phyloP scores from a whole-genome alignment of 345 rosid species.

The Triadica sebifera region DNA sequence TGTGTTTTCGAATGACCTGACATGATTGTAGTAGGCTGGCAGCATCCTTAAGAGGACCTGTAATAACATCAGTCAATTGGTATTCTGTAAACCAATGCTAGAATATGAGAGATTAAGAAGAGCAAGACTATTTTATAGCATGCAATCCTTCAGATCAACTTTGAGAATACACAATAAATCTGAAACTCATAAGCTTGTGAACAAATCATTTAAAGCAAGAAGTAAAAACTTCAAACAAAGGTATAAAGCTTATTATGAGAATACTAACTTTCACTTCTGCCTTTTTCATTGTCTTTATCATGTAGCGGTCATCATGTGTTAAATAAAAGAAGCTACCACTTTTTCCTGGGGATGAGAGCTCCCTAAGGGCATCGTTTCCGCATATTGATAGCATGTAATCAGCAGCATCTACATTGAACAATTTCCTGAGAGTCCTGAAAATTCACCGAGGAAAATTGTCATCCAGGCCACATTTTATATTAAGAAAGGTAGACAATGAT shows the following conservation, averaged over 20 bases:
- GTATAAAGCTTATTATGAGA: neutral
- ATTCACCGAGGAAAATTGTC: conserved; percentile 8
- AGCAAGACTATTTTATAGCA: too few species aligned
- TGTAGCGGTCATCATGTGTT: conserved; percentile 87
- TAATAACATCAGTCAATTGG: neutral
- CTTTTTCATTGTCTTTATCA: conserved; percentile 97
- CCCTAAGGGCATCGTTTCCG: conserved; percentile 92
- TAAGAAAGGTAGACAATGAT: neutral
- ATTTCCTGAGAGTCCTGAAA: conserved; percentile 86
- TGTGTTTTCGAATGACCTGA: conserved; percentile 80
- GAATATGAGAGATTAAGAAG: too few species aligned
- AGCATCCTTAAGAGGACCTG: conserved; percentile 97
- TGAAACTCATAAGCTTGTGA: too few species aligned
- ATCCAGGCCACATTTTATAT: neutral
- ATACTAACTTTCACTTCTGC: conserved; percentile 80
- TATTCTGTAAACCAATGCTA: neutral
- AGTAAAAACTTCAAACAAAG: neutral
- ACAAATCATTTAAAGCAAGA: too few species aligned
- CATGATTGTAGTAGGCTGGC: conserved; percentile 93
- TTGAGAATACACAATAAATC: too few species aligned
- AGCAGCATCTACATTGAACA: conserved; percentile 88
- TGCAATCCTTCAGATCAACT: too few species aligned
- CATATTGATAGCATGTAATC: conserved; percentile 97
- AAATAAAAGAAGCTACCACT: conserved; percentile 96
- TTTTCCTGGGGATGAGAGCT: conserved; percentile 97